Evolutionary conservation across 2,329 filamentous ascomycete species (phyloP).

Genomic region (Ciborinia camelliae): DNA sequence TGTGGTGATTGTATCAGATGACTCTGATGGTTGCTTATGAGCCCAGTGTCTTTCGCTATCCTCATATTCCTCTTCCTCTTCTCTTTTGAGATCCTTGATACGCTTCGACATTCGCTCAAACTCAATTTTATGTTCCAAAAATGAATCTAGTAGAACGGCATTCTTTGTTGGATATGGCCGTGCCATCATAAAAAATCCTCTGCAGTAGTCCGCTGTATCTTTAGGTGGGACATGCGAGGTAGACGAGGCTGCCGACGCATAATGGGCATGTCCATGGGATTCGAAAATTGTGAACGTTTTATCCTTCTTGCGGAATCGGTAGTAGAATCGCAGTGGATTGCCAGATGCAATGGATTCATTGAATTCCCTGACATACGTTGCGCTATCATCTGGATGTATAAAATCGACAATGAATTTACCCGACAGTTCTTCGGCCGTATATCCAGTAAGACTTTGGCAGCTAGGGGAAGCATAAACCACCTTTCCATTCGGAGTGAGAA

Average conservation of each 20-base stretch:
- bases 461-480: slow-evolving; percentile 86
- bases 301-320: slow-evolving; percentile 75
- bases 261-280: slow-evolving; percentile 87
- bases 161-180: slow-evolving; percentile 88
- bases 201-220: slow-evolving; percentile 68
- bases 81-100: slow-evolving; percentile 78
- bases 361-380: slow-evolving; percentile 80
- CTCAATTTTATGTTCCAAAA: slow-evolving; percentile 94
- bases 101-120: slow-evolving; percentile 82
- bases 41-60: slow-evolving; percentile 53
- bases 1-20: slow-evolving; percentile 39
- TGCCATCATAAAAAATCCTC: slow-evolving; percentile 91
- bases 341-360: slow-evolving; percentile 83
- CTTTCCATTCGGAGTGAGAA: slow-evolving; percentile 78
- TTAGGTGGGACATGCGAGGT: slow-evolving; percentile 46
- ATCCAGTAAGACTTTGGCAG: slow-evolving; percentile 70
- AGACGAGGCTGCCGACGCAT: slow-evolving; percentile 60
- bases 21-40: slow-evolving; percentile 49
- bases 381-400: slow-evolving; percentile 81
- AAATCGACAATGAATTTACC: slow-evolving; percentile 76
- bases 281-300: slow-evolving; percentile 78
- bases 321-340: slow-evolving; percentile 79
- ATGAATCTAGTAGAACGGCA: slow-evolving; percentile 80
- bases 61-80: slow-evolving; percentile 78
- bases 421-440: slow-evolving; percentile 64